Percentiles rank a stretch among this genome's conserved stretches.
phyloP scores from a whole-genome alignment of 257 asterid genomes.

The Sherardia arvensis region DNA sequence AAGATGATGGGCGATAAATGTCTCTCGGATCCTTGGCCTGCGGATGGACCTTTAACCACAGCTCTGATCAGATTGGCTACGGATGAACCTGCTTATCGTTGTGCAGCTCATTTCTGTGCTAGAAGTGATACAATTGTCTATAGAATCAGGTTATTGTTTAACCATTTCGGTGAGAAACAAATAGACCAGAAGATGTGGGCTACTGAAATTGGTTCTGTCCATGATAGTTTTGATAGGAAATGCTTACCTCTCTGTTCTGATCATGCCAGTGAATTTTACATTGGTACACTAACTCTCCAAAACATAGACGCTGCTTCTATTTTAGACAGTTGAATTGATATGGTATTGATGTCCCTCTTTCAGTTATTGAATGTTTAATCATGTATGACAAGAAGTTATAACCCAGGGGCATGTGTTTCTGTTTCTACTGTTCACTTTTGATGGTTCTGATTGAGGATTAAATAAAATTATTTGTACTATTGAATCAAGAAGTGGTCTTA shows the following conservation, averaged over 20 bases:
- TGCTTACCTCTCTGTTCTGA: conserved; percentile 60
- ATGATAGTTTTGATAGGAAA: conserved; percentile 50
- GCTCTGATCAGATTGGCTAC: conserved; percentile 58
- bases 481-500: no score
- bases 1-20: conserved; percentile 66
- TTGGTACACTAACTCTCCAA: conserved; percentile 69
- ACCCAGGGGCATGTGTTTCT: no score
- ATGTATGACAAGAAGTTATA: no score
- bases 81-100: conserved; percentile 45
- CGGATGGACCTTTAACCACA: conserved; percentile 58
- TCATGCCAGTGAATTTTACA: conserved; percentile 61
- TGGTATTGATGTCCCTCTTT: background rate
- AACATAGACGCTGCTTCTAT: conserved; percentile 57
- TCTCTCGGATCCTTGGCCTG: conserved; percentile 65
- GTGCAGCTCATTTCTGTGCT: conserved; percentile 68
- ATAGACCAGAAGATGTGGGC: conserved; percentile 26
- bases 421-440: no score
- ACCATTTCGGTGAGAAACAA: conserved; percentile 23
- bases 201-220: conserved; percentile 47
- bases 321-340: conserved; percentile 25
- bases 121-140: conserved; percentile 43
- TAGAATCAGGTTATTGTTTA: conserved; percentile 47
- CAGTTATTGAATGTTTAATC: background rate
- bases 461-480: no score
- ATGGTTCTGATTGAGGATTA: no score